Percentiles rank a stretch among this genome's conserved stretches.
Conservation (phyloP, 257 asterid genomes). For the Scutellaria minor region DNA sequence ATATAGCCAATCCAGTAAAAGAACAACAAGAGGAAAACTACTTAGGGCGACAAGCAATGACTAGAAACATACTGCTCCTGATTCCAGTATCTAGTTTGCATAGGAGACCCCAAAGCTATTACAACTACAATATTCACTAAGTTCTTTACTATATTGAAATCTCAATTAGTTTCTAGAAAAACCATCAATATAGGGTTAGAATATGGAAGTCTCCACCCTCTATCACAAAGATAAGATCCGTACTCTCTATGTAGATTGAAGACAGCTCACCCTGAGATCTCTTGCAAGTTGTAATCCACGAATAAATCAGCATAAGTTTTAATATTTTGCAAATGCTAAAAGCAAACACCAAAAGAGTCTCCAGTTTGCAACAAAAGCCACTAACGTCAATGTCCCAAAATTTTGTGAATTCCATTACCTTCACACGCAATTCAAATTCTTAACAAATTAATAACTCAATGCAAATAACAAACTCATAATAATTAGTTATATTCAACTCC, state of each 20-base stretch:
- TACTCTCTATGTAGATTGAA: background rate
- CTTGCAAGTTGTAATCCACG: background rate
- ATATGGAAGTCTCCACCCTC: background rate
- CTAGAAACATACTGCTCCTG: background rate
- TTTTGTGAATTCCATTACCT: background rate
- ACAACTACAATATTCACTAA: background rate
- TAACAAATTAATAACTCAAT: background rate
- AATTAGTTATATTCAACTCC: too few relatives aligned
- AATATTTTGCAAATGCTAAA: background rate
- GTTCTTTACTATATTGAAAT: background rate
- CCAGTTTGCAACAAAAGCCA: background rate
- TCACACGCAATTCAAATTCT: background rate
- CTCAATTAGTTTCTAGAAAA: background rate
- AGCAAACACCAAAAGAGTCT: background rate
- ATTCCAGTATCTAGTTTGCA: background rate
- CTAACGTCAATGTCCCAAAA: background rate
- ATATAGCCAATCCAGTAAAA: background rate
- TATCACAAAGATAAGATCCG: conserved; percentile 10
- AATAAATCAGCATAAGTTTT: conserved; percentile 4
- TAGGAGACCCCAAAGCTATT: conserved; percentile 2
- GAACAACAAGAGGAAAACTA: background rate
- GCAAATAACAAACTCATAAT: background rate
- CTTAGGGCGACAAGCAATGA: background rate
- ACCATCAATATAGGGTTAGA: conserved; percentile 2
- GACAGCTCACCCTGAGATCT: background rate